Evolutionary conservation across 345 rosid species (phyloP).

Genomic region (Heritiera fomes): DNA sequence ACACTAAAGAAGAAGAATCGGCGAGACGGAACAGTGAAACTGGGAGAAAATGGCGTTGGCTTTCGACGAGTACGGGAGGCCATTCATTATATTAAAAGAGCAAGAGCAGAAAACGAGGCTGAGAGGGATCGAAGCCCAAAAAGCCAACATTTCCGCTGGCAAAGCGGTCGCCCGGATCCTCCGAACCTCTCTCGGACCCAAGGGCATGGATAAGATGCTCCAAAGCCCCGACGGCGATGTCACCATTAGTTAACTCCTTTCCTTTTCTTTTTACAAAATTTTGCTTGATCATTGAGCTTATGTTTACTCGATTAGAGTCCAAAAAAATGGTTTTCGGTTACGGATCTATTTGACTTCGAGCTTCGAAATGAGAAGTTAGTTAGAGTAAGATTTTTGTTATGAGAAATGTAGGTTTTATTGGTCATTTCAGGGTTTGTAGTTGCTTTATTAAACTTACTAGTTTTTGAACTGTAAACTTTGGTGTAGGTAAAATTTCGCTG

Average conservation of each 20-base stretch:
- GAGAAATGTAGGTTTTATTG: background rate
- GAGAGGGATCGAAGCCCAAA: slow-evolving; percentile 87
- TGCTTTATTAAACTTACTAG: background rate
- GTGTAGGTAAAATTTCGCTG: background rate
- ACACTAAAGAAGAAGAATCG: background rate
- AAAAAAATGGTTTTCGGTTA: background rate
- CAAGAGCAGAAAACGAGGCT: slow-evolving; percentile 26
- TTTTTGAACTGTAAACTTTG: background rate
- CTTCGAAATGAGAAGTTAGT: background rate
- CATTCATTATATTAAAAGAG: slow-evolving; percentile 33
- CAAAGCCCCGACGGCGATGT: slow-evolving; percentile 97
- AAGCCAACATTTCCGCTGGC: slow-evolving; percentile 89
- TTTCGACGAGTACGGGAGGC: slow-evolving; percentile 92
- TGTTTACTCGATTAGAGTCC: background rate
- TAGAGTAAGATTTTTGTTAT: background rate
- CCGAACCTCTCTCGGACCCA: slow-evolving; percentile 95
- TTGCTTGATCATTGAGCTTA: background rate
- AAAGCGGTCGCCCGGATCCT: slow-evolving; percentile 93
- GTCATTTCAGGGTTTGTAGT: background rate
- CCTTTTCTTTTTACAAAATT: background rate
- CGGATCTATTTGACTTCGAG: background rate
- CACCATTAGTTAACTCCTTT: slow-evolving; percentile 62
- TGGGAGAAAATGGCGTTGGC: slow-evolving; percentile 71
- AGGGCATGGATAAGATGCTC: slow-evolving; percentile 98
- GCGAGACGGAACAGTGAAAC: background rate